Conservation (phyloP, 2,329 filamentous ascomycete genomes). For the Berkeleyomyces rouxiae region DNA sequence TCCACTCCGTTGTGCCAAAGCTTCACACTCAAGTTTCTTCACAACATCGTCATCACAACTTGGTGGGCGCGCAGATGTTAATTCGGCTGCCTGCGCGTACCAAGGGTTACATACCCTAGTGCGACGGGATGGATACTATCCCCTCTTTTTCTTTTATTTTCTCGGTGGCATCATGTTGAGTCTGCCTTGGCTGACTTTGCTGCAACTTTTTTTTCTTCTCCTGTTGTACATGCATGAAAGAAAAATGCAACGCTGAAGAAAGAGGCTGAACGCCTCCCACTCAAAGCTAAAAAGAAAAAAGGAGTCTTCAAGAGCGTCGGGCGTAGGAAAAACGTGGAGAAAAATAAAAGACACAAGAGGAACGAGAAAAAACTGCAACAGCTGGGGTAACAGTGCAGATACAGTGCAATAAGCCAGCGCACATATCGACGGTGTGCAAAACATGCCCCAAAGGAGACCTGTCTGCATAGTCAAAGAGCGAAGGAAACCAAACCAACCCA, state of each 20-base stretch:
- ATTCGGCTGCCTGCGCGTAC: neutral
- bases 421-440: neutral
- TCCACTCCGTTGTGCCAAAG: neutral
- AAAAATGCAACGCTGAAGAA: neutral
- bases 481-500: neutral
- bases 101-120: neutral
- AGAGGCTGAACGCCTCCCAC: neutral
- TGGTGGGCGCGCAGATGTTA: neutral
- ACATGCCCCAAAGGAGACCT: neutral
- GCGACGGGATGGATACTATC: too few relatives aligned
- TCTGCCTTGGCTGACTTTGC: neutral
- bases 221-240: too few relatives aligned
- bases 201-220: neutral
- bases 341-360: neutral
- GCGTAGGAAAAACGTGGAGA: neutral
- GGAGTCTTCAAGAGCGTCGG: neutral
- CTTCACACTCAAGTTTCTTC: neutral
- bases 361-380: neutral
- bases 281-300: neutral
- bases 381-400: neutral
- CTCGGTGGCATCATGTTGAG: neutral
- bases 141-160: neutral
- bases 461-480: neutral
- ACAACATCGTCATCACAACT: neutral
- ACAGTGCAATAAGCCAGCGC: too few relatives aligned